Base-by-base conservation (phyloP, 1,139 yeast genomes). In the Pichia sp. region DNA sequence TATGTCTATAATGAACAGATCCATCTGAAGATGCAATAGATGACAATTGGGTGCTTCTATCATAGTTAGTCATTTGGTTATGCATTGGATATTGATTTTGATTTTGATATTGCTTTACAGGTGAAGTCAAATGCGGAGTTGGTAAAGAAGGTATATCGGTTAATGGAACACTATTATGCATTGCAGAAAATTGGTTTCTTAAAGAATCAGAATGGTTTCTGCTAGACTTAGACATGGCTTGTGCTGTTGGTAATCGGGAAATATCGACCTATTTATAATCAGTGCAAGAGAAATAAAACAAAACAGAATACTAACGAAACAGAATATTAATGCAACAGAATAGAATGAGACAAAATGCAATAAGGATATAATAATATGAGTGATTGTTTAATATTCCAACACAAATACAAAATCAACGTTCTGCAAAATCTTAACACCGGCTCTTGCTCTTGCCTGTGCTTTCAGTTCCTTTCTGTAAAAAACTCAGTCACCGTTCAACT, bases 71-170 rank as follows among this genome's bases (percentile, higher is more conserved):
- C 8, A 33, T 25, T 27, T 30, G 43, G 8, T 16, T 14, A 39
- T 38, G 34, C 2, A 33, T 13, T 22, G 44, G 43, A n/a, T 19
- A 14, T 39, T 25, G 46, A 29, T 22, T 22, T 22, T 48, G 43
- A n/a, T 19, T 27, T 39, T 22, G 52, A 9, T 51, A 43, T n/a
- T 45, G 44, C 31, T 38, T 41, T 10, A 46, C 41, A 19, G 57
- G 57, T 9, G 57, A 54, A 7, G 46, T 38, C 9, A 56, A 28
- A 29, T 47, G 43, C 16, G 57, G 52, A 10, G 52, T 36, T 22
- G 58, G 56, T 27, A 53, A 47, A 36, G 62, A 61, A 41, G 68
- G 65, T 31, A 58, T 57, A 48, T 58, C 58, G n/a, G 60, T 38
- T 11, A 52, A 18, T 11, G 54, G 47, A 13, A 43, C 19, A 14